Base-by-base conservation (phyloP, 208 protist genomes). In the Eutreptiella sp. region DNA sequence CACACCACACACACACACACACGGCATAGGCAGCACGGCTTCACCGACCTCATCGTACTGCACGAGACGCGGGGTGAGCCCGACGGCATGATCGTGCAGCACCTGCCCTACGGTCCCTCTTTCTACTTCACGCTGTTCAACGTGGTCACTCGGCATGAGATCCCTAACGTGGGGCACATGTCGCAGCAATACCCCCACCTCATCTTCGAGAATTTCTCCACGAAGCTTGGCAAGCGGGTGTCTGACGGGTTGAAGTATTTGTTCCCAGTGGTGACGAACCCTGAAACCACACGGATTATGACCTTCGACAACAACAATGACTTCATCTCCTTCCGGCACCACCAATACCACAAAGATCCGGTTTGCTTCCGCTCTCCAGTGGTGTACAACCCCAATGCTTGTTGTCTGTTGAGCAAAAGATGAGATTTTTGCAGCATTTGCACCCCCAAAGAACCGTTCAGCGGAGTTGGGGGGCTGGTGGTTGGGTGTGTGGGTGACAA, bases 261-360 rank as follows among this genome's bases (percentile, higher is more conserved):
- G 9, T 99, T 99, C 63, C 97, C 97, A 0, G 94, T 92, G 50
- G 54, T 94, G 2, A 94, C 96, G 19, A 97, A 97, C 71, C 68
- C 80, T 16, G 92, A 98, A 28, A 81, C 80, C 16, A 90, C 77
- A 32, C 82, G 97, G 43, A 81, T 99, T 9, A 76, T 99, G 19
- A 97, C 94, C 1, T 99, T 99, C 72, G 77, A 92, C 54, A 99
- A 99, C 72, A 53, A 88, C n/a, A 85, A 90, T 48, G 97, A 99
- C 71, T 98, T 88, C 68, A 98, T 99, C 66, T 94, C 90, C 46
- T 97, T 99, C 73, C 83, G 95, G 34, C 95, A 99, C 70, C 96
- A 99, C 78, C 87, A 82, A 4, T 98, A 91, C n/a, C 69, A 73
- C 70, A 34, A 89, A 94, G 46, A 66, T n/a, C n/a, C n/a, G n/a